These are phyloP conservation scores for Carex sylvatica DNA, from an alignment of 202 grass and related monocot genomes.

Conservation along the genomic window DNA sequence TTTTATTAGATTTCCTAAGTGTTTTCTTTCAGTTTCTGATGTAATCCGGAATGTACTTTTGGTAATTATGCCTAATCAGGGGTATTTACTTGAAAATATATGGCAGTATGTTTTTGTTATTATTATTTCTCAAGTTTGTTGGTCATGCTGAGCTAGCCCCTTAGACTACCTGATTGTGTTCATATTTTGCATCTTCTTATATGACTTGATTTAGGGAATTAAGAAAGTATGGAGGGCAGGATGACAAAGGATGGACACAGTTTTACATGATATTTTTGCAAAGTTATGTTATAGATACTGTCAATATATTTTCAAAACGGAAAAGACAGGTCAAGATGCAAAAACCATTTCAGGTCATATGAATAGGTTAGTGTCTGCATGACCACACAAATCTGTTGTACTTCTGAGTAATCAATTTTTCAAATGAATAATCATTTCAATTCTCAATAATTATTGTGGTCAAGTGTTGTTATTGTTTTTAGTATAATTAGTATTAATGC, in stretches of 20 bases:
- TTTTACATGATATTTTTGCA: background rate
- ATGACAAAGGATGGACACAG: background rate
- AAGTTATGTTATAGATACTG: background rate
- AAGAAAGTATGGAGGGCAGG: background rate
- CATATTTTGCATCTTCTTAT: background rate
- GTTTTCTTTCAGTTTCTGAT: constrained; percentile 9
- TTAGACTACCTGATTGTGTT: no score
- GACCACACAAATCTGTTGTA: background rate
- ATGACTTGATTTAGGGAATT: background rate
- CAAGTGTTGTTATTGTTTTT: background rate
- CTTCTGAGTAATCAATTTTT: background rate
- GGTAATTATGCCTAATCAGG: background rate
- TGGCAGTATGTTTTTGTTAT: background rate
- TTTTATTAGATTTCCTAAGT: background rate
- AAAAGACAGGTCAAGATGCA: background rate
- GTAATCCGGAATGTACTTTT: constrained; percentile 7
- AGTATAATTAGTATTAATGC: background rate
- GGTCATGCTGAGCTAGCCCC: background rate
- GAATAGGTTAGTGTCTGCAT: background rate
- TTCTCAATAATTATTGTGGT: background rate
- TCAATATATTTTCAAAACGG: background rate
- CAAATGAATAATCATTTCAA: background rate
- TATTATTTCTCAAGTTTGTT: background rate
- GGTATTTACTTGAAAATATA: background rate
- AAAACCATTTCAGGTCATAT: background rate